These are phyloP conservation scores for Ceratobasidium sp. DNA, from an alignment of 1,284 basidiomycete genomes.

Conservation along the genomic window DNA sequence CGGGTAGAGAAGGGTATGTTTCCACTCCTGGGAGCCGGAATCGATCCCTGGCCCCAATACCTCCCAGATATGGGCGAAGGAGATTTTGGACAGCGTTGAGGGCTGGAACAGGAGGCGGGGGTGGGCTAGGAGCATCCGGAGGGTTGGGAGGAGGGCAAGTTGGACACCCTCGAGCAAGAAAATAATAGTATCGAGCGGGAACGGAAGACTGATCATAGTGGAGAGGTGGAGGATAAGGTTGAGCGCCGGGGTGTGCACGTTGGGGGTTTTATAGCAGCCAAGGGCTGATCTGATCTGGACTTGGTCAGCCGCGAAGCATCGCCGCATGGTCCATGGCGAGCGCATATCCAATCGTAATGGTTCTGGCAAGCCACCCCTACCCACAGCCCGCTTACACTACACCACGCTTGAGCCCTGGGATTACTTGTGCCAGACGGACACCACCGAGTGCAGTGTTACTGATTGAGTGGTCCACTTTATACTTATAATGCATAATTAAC, in stretches of 20 bases:
- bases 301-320: background rate
- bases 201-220: conserved; percentile 1
- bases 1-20: conserved; percentile 63
- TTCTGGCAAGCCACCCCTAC: too few relatives aligned
- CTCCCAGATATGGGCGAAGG: conserved; percentile 70
- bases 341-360: too few relatives aligned
- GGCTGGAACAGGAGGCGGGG: conserved; percentile 64
- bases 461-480: too few relatives aligned
- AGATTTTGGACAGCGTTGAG: conserved; percentile 61
- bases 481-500: too few relatives aligned
- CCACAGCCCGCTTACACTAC: too few relatives aligned
- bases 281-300: background rate
- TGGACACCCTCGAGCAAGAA: background rate
- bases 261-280: background rate
- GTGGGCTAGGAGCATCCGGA: conserved; percentile 57
- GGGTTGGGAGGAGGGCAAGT: conserved; percentile 61
- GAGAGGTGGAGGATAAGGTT: background rate
- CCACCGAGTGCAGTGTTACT: too few relatives aligned
- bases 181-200: conserved; percentile 4
- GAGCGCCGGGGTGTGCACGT: too few relatives aligned
- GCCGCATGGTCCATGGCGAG: background rate
- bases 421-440: too few relatives aligned
- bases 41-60: conserved; percentile 64
- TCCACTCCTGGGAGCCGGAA: conserved; percentile 57
- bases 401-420: too few relatives aligned